Evolutionary conservation across 106 monocot species (phyloP).

Genomic region (Chionographis japonica): DNA sequence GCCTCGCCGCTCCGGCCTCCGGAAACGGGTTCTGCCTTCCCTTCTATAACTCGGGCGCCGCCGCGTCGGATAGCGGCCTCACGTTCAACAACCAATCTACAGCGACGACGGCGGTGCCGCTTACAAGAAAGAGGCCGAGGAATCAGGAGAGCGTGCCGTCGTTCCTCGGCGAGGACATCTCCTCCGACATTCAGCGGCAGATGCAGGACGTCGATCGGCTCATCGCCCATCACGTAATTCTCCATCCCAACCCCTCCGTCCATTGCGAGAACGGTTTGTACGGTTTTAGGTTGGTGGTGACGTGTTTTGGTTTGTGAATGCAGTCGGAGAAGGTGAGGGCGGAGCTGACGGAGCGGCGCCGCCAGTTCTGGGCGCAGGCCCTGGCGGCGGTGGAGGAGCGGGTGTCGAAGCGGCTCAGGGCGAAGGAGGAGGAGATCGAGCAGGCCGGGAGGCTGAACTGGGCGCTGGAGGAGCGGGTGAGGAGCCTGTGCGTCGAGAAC

Average conservation of each 20-base stretch:
- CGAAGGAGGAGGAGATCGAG: conserved; percentile 62
- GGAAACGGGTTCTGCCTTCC: not conserved
- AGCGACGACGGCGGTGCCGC: not conserved
- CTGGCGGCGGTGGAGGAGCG: conserved; percentile 20
- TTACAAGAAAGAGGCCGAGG: conserved; percentile 12
- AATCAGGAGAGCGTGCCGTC: not conserved
- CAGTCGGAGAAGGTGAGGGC: conserved; percentile 23
- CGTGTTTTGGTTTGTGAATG: not conserved
- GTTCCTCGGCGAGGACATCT: conserved; percentile 6
- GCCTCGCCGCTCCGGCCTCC: not conserved
- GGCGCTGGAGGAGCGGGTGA: conserved; percentile 41
- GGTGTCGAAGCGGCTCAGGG: conserved; percentile 24
- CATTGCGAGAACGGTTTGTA: not conserved
- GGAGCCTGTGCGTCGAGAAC: conserved; percentile 34
- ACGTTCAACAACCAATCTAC: not conserved
- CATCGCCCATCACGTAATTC: conserved; percentile 21
- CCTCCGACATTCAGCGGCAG: conserved; percentile 19
- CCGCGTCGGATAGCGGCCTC: conserved; percentile 10
- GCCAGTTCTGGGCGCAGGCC: conserved; percentile 15
- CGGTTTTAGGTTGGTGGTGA: too few relatives aligned
- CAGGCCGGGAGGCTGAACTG: conserved; percentile 37
- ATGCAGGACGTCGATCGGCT: conserved; percentile 40
- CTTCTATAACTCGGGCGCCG: conserved; percentile 5
- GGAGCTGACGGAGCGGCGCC: conserved; percentile 36
- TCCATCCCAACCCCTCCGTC: not conserved